Conservation (phyloP, 495 filamentous ascomycete genomes). For the Parathielavia hyrcaniae region DNA sequence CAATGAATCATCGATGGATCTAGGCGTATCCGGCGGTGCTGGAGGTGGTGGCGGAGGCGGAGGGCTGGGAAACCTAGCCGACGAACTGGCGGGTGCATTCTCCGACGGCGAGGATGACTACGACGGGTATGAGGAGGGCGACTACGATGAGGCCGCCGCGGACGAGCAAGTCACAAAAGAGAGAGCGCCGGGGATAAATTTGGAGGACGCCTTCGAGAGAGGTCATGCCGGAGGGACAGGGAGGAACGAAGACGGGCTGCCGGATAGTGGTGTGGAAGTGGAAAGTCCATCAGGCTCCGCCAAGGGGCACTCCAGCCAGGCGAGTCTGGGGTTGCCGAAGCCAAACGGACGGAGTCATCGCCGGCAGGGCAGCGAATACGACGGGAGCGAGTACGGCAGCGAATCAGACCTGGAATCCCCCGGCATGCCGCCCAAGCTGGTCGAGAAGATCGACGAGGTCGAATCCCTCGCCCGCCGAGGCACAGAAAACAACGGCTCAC, state of each 20-base stretch:
- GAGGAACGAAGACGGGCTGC: slow-evolving; percentile 22
- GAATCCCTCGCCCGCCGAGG: slow-evolving; percentile 68
- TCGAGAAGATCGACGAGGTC: slow-evolving; percentile 69
- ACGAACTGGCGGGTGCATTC: slow-evolving; percentile 62
- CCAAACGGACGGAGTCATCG: slow-evolving; percentile 39
- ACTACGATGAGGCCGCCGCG: slow-evolving; percentile 42
- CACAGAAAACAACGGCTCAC: slow-evolving; percentile 62
- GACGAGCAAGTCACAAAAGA: slow-evolving; percentile 53
- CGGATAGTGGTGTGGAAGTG: slow-evolving; percentile 45
- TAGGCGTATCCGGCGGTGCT: slow-evolving; percentile 43
- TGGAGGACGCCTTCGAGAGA: slow-evolving; percentile 19
- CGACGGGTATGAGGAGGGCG: slow-evolving; percentile 55
- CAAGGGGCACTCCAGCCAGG: slow-evolving; percentile 16
- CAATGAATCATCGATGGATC: slow-evolving; percentile 51
- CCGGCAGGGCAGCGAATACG: slow-evolving; percentile 48
- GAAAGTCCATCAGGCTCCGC: slow-evolving; percentile 29
- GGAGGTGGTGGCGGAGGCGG: slow-evolving; percentile 48
- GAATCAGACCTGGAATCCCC: slow-evolving; percentile 68
- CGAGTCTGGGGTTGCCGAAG: slow-evolving; percentile 37
- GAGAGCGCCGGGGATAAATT: slow-evolving; percentile 30
- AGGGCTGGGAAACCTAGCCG: slow-evolving; percentile 76
- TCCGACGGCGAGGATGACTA: slow-evolving; percentile 53
- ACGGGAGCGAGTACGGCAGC: slow-evolving; percentile 57
- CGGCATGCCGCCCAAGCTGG: slow-evolving; percentile 65
- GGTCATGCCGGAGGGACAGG: slow-evolving; percentile 7